Base-by-base conservation (phyloP, 2,329 filamentous ascomycete genomes). In the Colletotrichum lini region DNA sequence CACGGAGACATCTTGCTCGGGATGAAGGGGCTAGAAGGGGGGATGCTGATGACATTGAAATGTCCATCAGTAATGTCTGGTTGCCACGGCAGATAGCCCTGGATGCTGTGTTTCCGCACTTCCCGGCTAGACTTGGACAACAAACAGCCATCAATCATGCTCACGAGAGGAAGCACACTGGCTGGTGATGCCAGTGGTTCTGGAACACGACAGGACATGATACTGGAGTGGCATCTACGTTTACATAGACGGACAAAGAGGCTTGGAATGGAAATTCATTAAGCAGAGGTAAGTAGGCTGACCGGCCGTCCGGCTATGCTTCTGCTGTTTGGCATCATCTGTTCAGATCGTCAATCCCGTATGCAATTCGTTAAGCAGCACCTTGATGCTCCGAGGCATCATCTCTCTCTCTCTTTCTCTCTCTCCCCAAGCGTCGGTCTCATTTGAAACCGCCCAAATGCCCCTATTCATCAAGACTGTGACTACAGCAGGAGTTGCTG, bases 261-360 rank as follows among this genome's bases (percentile, higher is more conserved):
- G 59, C 53, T 58, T 69, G 65, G 69, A 72, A 72, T 68, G 65
- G n/a, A 60, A 38, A 60, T 15, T 72, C 40, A 59, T 69, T 44
- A 69, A 42, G 63, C 23, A 67, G 18, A 57, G 12, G n/a, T 35
- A 26, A 38, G 42, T n/a, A 53, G 15, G 53, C 35, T 13, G 35
- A 12, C 63, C 8, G 26, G 50, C 67, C 35, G 40, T 45, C 44
- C 64, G 35, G 9, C 35, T 38, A 38, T 38, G 35, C 35, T 38
- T 57, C 35, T 44, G 57, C 38, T 57, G 44, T 67, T 71, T 67
- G 35, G 30, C 40, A 62, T 57, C 45, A 38, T 59, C 42, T 40
- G 23, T 35, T 53, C 54, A 69, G 65, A 10, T 38, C 35, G 35
- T 38, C 35, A 38, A 38, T 38, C 9, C 64, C 68, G 44, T 38